These are phyloP conservation scores for Fusarium praegraminearum DNA, from an alignment of 2,329 filamentous ascomycete species.

Conservation along the genomic window DNA sequence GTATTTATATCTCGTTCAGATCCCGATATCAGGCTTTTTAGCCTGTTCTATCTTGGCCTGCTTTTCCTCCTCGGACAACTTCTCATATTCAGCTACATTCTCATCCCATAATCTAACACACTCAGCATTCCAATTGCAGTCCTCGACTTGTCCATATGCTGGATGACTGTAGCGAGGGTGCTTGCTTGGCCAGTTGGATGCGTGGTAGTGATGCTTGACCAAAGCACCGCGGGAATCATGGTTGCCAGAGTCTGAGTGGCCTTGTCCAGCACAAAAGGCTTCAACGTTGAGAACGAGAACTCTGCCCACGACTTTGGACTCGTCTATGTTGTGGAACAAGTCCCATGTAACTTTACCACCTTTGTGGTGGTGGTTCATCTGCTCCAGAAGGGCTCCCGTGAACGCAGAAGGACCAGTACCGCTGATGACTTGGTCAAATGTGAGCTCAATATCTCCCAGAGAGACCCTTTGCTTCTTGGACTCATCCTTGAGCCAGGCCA, in stretches of 20 bases:
- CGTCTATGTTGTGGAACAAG: constrained; percentile 72
- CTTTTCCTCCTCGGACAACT: constrained; percentile 69
- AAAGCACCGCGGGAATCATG: constrained; percentile 74
- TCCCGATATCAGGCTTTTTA: constrained; percentile 24
- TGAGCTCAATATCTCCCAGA: constrained; percentile 71
- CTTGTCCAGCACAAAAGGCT: constrained; percentile 78
- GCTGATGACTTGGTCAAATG: constrained; percentile 79
- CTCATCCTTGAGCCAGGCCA: constrained; percentile 72
- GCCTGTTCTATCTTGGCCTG: constrained; percentile 59
- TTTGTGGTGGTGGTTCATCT: constrained; percentile 66
- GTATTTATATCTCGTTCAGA: neutral
- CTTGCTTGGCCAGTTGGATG: constrained; percentile 75
- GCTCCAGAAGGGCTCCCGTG: constrained; percentile 71
- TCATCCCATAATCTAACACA: constrained; percentile 76
- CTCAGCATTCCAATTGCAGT: constrained; percentile 75
- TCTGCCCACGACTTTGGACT: constrained; percentile 73
- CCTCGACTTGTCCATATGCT: constrained; percentile 76
- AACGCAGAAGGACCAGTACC: constrained; percentile 80
- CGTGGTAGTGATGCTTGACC: constrained; percentile 81
- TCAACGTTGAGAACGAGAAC: constrained; percentile 77
- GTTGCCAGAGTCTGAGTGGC: constrained; percentile 78
- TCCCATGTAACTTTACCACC: constrained; percentile 67
- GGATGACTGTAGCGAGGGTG: constrained; percentile 77
- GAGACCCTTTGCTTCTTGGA: constrained; percentile 68
- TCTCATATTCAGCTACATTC: constrained; percentile 70